Conservation (phyloP, 441 rosid species). For the Breynia disticha region DNA sequence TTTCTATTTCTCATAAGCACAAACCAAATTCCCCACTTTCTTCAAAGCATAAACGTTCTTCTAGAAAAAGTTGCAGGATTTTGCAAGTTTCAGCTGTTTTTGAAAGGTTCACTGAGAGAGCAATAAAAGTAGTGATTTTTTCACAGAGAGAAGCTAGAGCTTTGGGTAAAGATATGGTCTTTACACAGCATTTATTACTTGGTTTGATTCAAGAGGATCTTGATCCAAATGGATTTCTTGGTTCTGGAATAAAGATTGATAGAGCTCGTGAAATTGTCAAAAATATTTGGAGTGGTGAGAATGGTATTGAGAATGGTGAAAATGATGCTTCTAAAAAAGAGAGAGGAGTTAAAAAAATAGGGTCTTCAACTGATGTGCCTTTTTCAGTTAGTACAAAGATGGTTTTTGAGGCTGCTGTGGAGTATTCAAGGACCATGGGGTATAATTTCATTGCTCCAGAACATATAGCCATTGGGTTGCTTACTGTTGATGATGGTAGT, state of each 20-base stretch:
- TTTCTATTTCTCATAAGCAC: conserved; percentile 24
- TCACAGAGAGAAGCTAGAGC: conserved; percentile 73
- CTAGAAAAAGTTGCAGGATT: conserved; percentile 37
- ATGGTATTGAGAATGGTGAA: conserved; percentile 10
- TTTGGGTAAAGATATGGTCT: conserved; percentile 66
- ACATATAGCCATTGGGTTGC: conserved; percentile 73
- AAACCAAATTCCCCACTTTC: conserved; percentile 5
- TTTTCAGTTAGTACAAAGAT: conserved; percentile 71
- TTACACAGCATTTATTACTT: conserved; percentile 63
- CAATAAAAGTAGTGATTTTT: conserved; percentile 60
- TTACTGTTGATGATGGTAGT: conserved; percentile 88
- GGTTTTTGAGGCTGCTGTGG: conserved; percentile 90
- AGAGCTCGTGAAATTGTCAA: conserved; percentile 61
- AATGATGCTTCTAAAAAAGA: conserved; percentile 15
- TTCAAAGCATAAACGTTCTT: conserved; percentile 14
- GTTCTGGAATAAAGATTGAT: conserved; percentile 52
- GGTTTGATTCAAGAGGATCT: conserved; percentile 73
- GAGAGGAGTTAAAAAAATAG: conserved; percentile 18
- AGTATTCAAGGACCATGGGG: conserved; percentile 73
- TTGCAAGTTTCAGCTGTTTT: conserved; percentile 56
- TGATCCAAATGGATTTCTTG: conserved; percentile 76
- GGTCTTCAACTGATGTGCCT: conserved; percentile 52
- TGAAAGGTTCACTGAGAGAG: conserved; percentile 82
- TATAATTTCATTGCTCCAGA: conserved; percentile 78
- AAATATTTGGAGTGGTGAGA: conserved; percentile 42